Conservation (phyloP, 768 basidiomycete genomes). For the Auriscalpium orientale region DNA sequence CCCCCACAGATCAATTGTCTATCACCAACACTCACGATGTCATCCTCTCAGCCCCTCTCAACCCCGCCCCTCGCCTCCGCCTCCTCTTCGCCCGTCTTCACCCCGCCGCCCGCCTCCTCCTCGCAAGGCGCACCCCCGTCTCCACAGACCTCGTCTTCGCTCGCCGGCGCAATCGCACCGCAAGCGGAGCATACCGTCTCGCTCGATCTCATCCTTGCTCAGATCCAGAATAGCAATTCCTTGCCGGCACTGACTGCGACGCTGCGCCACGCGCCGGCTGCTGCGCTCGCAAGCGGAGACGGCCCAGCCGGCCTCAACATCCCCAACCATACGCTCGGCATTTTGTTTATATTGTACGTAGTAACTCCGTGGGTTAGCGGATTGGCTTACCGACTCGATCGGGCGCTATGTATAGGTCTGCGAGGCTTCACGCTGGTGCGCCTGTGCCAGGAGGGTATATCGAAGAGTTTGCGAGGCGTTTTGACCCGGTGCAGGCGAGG, state of each 20-base stretch:
- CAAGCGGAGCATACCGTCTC: not conserved
- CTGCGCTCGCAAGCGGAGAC: not conserved
- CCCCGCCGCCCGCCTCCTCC: too few species aligned
- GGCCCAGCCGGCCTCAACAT: not conserved
- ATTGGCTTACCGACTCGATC: not conserved
- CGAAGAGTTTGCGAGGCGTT: slow-evolving; percentile 50
- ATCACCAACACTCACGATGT: too few species aligned
- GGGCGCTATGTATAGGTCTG: too few species aligned
- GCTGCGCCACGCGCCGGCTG: not conserved
- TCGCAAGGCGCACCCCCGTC: too few species aligned
- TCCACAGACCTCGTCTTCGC: too few species aligned
- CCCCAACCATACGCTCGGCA: not conserved
- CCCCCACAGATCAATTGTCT: not conserved
- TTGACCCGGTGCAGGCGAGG: slow-evolving; percentile 56
- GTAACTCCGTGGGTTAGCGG: not conserved
- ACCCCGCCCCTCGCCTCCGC: not conserved
- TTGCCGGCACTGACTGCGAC: not conserved
- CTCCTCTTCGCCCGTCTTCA: not conserved
- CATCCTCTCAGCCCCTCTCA: not conserved
- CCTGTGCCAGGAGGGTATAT: not conserved
- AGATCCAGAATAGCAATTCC: not conserved
- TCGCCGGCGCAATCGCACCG: too few species aligned
- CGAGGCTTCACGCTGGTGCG: not conserved
- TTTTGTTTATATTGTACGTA: not conserved
- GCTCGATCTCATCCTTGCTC: not conserved